phyloP scores from a whole-genome alignment of 176 grass and related monocot genomes.

The Carex littledalei region DNA sequence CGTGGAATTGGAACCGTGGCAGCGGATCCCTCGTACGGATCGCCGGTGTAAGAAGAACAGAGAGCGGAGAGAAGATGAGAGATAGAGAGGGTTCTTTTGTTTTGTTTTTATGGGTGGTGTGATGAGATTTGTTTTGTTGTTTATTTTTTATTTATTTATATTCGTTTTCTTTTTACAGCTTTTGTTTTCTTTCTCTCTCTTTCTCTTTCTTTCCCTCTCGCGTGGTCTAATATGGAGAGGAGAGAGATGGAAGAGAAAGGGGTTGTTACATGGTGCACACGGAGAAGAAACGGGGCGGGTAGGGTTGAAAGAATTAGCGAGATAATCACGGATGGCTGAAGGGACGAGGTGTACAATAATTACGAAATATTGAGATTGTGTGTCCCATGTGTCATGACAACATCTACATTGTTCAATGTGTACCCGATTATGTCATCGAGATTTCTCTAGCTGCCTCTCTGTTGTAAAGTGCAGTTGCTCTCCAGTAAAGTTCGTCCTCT shows the following conservation, averaged over 20 bases:
- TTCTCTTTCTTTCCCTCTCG: background rate
- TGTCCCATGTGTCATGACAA: background rate
- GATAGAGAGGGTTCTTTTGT: background rate
- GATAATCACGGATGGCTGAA: background rate
- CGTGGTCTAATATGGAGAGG: background rate
- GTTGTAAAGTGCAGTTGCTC: background rate
- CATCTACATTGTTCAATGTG: background rate
- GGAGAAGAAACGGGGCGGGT: conserved; percentile 16
- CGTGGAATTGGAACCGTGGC: background rate
- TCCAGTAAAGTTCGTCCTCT: background rate
- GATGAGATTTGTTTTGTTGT: conserved; percentile 27
- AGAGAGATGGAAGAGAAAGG: background rate
- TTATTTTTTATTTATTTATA: conserved; percentile 1
- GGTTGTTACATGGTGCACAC: background rate
- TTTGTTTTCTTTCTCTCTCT: background rate
- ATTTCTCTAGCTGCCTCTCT: background rate
- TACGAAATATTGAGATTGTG: no score
- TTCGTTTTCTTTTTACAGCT: conserved; percentile 16
- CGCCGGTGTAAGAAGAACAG: background rate
- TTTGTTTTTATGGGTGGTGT: conserved; percentile 9
- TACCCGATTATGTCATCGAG: background rate
- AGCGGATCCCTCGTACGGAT: background rate
- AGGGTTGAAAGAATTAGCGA: background rate
- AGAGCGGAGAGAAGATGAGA: background rate
- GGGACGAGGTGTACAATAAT: background rate